Conservation (phyloP, 257 asterid species). For the Penstemon newberryi region DNA sequence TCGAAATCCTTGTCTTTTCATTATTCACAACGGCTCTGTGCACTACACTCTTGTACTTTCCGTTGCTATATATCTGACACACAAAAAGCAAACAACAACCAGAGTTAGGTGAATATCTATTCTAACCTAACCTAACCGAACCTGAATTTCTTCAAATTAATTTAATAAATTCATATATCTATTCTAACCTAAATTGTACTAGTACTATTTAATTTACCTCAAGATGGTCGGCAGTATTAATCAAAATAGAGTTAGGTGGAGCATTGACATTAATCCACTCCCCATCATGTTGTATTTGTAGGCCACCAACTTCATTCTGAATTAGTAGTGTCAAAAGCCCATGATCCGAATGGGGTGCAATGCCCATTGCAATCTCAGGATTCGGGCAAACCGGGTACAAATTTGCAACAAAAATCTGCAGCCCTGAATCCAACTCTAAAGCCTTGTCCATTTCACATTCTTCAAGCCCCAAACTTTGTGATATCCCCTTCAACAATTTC, state of each 20-base stretch:
- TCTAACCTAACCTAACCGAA: background rate
- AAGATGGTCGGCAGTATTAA: conserved; percentile 74
- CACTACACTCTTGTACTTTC: conserved; percentile 73
- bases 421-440: conserved; percentile 40
- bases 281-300: conserved; percentile 60
- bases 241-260: conserved; percentile 59
- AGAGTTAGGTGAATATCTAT: background rate
- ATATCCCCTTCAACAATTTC: conserved; percentile 44
- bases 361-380: conserved; percentile 66
- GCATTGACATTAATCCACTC: conserved; percentile 56
- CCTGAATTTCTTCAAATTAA: background rate
- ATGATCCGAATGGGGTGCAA: conserved; percentile 76
- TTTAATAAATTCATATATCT: background rate
- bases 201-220: conserved; percentile 39
- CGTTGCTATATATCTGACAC: conserved; percentile 71
- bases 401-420: conserved; percentile 53
- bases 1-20: conserved; percentile 60
- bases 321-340: conserved; percentile 75
- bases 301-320: conserved; percentile 59
- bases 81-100: background rate
- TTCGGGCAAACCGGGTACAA: conserved; percentile 71
- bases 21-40: conserved; percentile 75
- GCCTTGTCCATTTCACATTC: conserved; percentile 40
- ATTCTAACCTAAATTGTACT: background rate
- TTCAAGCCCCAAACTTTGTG: conserved; percentile 55